Percentiles rank a stretch among this genome's conserved stretches.
These are phyloP conservation scores for Thermochaetoides thermophila DNA, from an alignment of 495 filamentous ascomycete species.

Conservation along the genomic window DNA sequence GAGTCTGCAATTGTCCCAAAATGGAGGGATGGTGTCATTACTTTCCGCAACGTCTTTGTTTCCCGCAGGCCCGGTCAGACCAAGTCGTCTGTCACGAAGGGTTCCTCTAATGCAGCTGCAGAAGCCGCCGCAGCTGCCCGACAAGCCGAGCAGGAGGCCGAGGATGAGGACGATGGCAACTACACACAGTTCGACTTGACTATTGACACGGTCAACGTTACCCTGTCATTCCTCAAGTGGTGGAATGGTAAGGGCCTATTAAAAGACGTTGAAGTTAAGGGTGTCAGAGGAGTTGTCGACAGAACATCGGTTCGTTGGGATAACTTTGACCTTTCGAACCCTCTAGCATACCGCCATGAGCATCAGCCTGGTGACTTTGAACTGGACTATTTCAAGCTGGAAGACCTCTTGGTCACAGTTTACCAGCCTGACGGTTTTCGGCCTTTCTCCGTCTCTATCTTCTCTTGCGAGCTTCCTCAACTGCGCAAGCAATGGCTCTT, in stretches of 20 bases:
- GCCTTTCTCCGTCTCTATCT: constrained; percentile 89
- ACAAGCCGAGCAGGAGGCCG: constrained; percentile 21
- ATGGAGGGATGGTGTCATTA: constrained; percentile 88
- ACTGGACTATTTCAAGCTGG: constrained; percentile 88
- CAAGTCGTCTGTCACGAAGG: constrained; percentile 74
- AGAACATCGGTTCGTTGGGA: constrained; percentile 64
- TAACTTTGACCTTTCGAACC: constrained; percentile 58
- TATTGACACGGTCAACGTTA: constrained; percentile 89
- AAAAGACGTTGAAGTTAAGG: constrained; percentile 83
- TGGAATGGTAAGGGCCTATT: constrained; percentile 91
- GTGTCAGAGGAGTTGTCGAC: constrained; percentile 92
- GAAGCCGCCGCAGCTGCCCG: constrained; percentile 68
- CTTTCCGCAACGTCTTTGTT: constrained; percentile 93
- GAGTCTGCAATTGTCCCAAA: constrained; percentile 94
- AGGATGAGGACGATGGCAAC: constrained; percentile 75
- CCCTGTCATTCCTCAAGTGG: constrained; percentile 94
- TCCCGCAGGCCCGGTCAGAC: constrained; percentile 75
- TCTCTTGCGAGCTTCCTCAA: constrained; percentile 83
- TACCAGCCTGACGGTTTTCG: constrained; percentile 84
- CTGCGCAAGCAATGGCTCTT: constrained; percentile 92
- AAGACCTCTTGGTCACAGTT: constrained; percentile 81
- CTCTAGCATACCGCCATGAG: constrained; percentile 71
- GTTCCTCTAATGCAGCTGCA: constrained; percentile 71
- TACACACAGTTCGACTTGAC: constrained; percentile 97
- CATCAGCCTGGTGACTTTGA: constrained; percentile 92